Percentiles rank a stretch among this genome's conserved stretches.
phyloP scores from a whole-genome alignment of 495 filamentous ascomycete species.

The Aspergillus ostianus region DNA sequence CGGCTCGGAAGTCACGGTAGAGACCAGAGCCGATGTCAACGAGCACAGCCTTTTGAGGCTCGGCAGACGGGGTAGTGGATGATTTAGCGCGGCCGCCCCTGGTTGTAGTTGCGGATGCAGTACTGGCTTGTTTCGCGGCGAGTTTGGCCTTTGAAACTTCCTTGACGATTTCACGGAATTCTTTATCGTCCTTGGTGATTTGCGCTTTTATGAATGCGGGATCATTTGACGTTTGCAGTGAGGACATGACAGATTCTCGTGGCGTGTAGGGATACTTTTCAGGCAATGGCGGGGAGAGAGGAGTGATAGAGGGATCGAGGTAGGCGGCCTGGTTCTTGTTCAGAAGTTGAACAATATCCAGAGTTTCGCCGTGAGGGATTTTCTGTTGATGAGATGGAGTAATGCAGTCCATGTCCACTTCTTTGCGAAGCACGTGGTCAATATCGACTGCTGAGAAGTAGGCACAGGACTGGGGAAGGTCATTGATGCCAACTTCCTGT shows the following conservation, averaged over 20 bases:
- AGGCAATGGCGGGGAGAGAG: constrained; percentile 51
- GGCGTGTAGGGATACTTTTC: constrained; percentile 63
- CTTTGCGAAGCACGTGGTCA: constrained; percentile 89
- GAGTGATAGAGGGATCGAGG: constrained; percentile 62
- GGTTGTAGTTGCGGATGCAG: constrained; percentile 20
- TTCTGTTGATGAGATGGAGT: constrained; percentile 79
- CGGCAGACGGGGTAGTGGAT: constrained; percentile 23
- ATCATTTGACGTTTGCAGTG: constrained; percentile 52
- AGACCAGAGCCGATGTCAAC: constrained; percentile 44
- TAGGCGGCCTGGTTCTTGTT: constrained; percentile 60
- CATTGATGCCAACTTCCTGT: constrained; percentile 93
- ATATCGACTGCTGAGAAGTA: constrained; percentile 96
- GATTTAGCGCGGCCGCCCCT: constrained; percentile 25
- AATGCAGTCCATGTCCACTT: constrained; percentile 95
- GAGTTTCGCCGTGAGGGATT: constrained; percentile 80
- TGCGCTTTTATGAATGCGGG: constrained; percentile 76
- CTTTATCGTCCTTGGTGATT: constrained; percentile 71
- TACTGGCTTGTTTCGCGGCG: constrained; percentile 13
- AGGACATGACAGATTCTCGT: constrained; percentile 76
- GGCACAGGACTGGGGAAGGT: constrained; percentile 89
- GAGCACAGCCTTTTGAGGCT: constrained; percentile 47
- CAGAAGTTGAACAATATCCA: constrained; percentile 76
- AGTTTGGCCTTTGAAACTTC: constrained; percentile 37
- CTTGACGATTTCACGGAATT: constrained; percentile 71
- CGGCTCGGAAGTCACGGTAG: constrained; percentile 35